Percentiles rank a stretch among this genome's conserved stretches.
These are phyloP conservation scores for Malus hybrid DNA, from an alignment of 331 rosid genomes.

Conservation along the genomic window DNA sequence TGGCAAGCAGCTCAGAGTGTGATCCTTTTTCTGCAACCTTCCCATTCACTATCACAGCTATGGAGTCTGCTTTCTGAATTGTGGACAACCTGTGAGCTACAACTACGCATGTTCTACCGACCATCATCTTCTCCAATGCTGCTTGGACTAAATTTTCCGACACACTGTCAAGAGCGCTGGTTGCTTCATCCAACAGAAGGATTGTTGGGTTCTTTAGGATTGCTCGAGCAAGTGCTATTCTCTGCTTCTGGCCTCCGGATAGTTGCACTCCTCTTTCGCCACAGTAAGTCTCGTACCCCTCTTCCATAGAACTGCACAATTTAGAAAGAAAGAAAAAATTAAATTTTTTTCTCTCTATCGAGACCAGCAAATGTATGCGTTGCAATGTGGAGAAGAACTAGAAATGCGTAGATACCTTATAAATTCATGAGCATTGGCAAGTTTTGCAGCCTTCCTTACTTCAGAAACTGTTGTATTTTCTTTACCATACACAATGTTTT, in stretches of 20 bases:
- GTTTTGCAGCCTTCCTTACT: slow-evolving; percentile 50
- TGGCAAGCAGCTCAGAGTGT: slow-evolving; percentile 33
- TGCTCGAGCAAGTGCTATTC: slow-evolving; percentile 74
- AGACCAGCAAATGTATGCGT: neutral
- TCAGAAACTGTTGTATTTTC: slow-evolving; percentile 52
- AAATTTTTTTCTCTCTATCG: neutral
- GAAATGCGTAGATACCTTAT: slow-evolving; percentile 34
- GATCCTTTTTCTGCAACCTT: slow-evolving; percentile 59
- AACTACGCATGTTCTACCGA: slow-evolving; percentile 61
- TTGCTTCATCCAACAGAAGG: slow-evolving; percentile 74
- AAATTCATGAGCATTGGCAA: slow-evolving; percentile 76
- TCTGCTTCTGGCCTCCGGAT: slow-evolving; percentile 78
- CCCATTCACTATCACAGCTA: slow-evolving; percentile 62
- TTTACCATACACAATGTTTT: slow-evolving; percentile 60
- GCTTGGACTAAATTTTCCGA: slow-evolving; percentile 72
- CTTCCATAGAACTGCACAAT: slow-evolving; percentile 55
- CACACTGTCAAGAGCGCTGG: slow-evolving; percentile 70
- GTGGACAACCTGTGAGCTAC: slow-evolving; percentile 77
- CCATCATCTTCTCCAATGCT: slow-evolving; percentile 71
- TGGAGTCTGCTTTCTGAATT: slow-evolving; percentile 50
- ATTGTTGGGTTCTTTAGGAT: slow-evolving; percentile 58
- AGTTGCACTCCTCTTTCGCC: slow-evolving; percentile 81
- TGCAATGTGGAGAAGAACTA: neutral
- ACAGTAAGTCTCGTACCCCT: slow-evolving; percentile 60
- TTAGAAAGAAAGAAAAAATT: neutral